Base-by-base conservation (phyloP, 495 filamentous ascomycete genomes). In the Filosporella fistucella region DNA sequence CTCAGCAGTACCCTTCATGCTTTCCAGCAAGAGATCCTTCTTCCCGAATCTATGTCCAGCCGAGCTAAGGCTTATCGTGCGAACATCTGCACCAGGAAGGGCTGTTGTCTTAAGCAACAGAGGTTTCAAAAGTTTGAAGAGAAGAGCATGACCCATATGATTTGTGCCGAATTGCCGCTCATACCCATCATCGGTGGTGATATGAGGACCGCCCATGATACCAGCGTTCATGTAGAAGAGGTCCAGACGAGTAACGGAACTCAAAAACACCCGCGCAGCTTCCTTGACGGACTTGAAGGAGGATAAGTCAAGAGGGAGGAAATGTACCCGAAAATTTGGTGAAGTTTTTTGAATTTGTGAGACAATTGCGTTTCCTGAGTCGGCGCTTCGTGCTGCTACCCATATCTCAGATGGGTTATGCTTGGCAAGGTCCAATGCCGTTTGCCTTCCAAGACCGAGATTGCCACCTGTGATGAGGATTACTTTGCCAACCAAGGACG, bases 141-240 rank as follows among this genome's bases (percentile, higher is more conserved):
- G 70, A 3, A 88, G 69, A 42, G 55, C 79, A 54, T 81, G 84
- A 1, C 81, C 84, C 34, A 89, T 53, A 56, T 88, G 75, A 55
- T 89, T 89, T 1, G 77, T 81, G 9, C 74, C 81, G 45, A 87
- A 77, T 46, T 86, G 80, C 22, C 75, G 70, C 57, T 89, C 84
- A 51, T 77, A 75, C 3, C 84, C 80, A 4, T 86, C 79, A 4
- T 68, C 56, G 0, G 81, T 81, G 2, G 62, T 49, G 0, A 57
- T 52, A 6, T 56, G 65, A 0, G 74, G 68, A 10, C 68, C 50
- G 0, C 68, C 79, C 77, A 87, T 82, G 52, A 84, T 72, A 33
- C 82, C 84, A 1, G 84, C 84, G 53, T 88, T 89, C 60, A 81
- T 76, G 20, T 87, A 65, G 3, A 91, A 62, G 18, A 80, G 57